A percentile compares a stretch with the other conserved stretches of the same genome.
Conservation (phyloP, 768 basidiomycete genomes). For the Xanthoconium stramineum region DNA sequence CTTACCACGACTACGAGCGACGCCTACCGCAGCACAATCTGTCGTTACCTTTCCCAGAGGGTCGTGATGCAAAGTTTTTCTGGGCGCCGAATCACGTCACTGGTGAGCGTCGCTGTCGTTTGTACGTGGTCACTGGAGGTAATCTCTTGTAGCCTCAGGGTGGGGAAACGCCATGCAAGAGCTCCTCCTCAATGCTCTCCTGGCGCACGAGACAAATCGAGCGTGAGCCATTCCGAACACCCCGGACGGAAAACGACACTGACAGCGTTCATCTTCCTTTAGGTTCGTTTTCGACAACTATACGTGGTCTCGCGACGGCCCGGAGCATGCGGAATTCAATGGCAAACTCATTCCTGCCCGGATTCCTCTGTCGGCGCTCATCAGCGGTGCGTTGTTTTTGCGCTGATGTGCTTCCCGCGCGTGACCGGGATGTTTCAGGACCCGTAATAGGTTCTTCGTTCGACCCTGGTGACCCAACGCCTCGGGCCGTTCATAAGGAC, state of each 20-base stretch:
- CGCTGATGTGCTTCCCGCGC: neutral
- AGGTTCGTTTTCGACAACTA: conserved; percentile 61
- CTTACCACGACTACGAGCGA: conserved; percentile 43
- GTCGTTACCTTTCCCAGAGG: conserved; percentile 39
- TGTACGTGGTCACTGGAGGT: neutral
- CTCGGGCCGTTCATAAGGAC: conserved; percentile 44
- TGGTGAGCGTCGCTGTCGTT: conserved; percentile 24
- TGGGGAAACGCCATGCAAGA: conserved; percentile 67
- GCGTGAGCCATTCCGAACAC: conserved; percentile 37
- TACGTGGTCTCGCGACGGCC: conserved; percentile 46
- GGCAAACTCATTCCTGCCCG: conserved; percentile 51
- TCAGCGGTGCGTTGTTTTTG: conserved; percentile 40
- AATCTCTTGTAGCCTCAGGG: conserved; percentile 40
- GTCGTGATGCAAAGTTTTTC: conserved; percentile 41
- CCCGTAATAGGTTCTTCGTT: conserved; percentile 44
- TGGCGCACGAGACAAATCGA: conserved; percentile 46
- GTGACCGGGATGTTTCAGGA: conserved; percentile 24
- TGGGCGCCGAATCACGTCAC: conserved; percentile 48
- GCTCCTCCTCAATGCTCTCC: conserved; percentile 47
- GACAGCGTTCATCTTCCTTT: neutral
- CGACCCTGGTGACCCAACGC: conserved; percentile 32
- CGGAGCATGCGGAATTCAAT: conserved; percentile 45
- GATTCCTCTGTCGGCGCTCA: conserved; percentile 51
- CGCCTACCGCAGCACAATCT: conserved; percentile 44
- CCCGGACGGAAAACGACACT: neutral